A percentile compares a stretch with the other conserved stretches of the same genome.
phyloP scores from a whole-genome alignment of 2,329 filamentous ascomycete species.

The Cercospora nicotianae region DNA sequence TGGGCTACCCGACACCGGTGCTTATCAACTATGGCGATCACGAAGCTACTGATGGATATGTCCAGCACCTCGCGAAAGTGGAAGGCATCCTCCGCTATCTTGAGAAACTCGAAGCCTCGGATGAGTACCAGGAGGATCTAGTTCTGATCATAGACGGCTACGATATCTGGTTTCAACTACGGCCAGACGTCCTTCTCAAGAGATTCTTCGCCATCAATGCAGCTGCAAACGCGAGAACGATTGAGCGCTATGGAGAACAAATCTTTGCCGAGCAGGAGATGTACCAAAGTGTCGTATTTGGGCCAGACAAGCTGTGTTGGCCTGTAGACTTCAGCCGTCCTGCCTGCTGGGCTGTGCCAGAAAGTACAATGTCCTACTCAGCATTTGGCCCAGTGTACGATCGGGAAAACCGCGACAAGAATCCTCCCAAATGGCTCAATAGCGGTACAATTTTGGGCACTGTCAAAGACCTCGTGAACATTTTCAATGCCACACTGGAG shows the following conservation, averaged over 20 bases:
- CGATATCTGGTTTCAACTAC: slow-evolving; percentile 33
- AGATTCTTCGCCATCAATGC: slow-evolving; percentile 31
- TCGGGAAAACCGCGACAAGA: slow-evolving; percentile 40
- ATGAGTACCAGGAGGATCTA: slow-evolving; percentile 40
- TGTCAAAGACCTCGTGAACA: slow-evolving; percentile 29
- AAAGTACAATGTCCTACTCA: slow-evolving; percentile 36
- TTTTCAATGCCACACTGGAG: slow-evolving; percentile 48
- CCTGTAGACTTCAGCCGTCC: slow-evolving; percentile 34
- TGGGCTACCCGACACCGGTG: slow-evolving; percentile 26
- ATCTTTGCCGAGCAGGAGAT: slow-evolving; percentile 36
- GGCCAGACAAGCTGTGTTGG: slow-evolving; percentile 39
- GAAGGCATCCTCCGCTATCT: slow-evolving; percentile 23
- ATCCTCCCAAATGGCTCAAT: slow-evolving; percentile 52
- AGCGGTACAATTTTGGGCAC: slow-evolving; percentile 50
- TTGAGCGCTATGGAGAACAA: slow-evolving; percentile 35
- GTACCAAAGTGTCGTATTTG: slow-evolving; percentile 36
- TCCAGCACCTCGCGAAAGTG: slow-evolving; percentile 30
- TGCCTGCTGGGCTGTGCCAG: slow-evolving; percentile 38
- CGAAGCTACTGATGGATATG: slow-evolving; percentile 24
- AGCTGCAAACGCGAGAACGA: slow-evolving; percentile 43
- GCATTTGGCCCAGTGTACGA: slow-evolving; percentile 52
- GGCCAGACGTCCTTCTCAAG: slow-evolving; percentile 29
- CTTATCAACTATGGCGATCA: slow-evolving; percentile 27
- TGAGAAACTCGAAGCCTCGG: slow-evolving; percentile 21
- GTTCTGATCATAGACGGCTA: slow-evolving; percentile 33